Base-by-base conservation (phyloP, 768 basidiomycete species). In the Albatrellus ellisii region DNA sequence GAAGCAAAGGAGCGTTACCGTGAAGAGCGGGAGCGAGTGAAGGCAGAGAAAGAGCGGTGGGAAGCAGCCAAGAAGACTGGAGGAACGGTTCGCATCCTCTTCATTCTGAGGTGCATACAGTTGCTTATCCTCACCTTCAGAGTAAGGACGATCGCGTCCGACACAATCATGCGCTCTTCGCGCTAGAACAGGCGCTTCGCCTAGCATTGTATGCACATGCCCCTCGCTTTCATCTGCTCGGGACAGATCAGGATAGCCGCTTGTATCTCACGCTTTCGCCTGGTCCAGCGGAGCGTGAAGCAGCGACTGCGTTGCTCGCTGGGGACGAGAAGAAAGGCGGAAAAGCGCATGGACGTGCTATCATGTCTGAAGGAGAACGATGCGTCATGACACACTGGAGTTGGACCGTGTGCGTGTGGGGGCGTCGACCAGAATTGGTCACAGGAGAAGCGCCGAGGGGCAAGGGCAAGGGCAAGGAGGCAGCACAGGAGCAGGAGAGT, bases 401-500 rank as follows among this genome's bases (percentile, higher is more conserved):
- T 1, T 85, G 79, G 79, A 80, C 83, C 55, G 52, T 89, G n/a
- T 75, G 71, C 4, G 79, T 85, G 1, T 82, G 75, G 71, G 84
- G 84, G 1, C 71, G 59, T 57, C 69, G 61, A 46, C 73, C 76
- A 0, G 47, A 55, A 15, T 60, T 44, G 47, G 58, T 47, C 2
- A 47, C 54, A 18, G 35, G 44, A 22, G 52, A 46, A 12, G 57
- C 53, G 7, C 39, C 41, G 2, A 51, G 50, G 34, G 57, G 52
- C 37, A 52, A 52, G 44, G 49, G 47, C 21, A 38, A 44, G 7
- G 37, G 45, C 17, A 48, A 58, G 5, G 56, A 62, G 7, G 49
- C 48, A 6, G 15, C 14, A 12, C 17, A 8, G 3, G 44, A 45
- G 9, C 10, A 15, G 28, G 11, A 26, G 18, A 22, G 45, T 6